These are phyloP conservation scores for Botrytis cinerea DNA, from an alignment of 2,329 filamentous ascomycete genomes.

Conservation along the genomic window DNA sequence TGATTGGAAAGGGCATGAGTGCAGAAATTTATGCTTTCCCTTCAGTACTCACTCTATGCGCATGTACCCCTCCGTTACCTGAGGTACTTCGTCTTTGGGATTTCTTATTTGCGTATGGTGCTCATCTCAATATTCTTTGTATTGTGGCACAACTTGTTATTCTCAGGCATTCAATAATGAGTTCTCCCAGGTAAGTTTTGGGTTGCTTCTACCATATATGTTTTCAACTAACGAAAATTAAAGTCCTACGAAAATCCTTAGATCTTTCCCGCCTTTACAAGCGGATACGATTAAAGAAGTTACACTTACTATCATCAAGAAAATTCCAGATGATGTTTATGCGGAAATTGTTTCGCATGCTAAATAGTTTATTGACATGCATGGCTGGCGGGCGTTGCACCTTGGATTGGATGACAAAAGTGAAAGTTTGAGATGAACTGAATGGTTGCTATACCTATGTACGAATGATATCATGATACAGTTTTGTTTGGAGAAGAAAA, in stretches of 20 bases:
- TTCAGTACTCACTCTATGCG: conserved; percentile 89
- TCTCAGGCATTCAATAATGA: conserved; percentile 80
- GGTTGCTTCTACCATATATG: conserved; percentile 8
- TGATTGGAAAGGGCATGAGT: conserved; percentile 82
- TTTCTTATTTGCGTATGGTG: conserved; percentile 93
- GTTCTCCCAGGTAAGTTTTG: conserved; percentile 71
- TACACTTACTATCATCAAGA: conserved; percentile 82
- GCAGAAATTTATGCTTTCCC: conserved; percentile 97
- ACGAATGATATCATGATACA: conserved; percentile 10
- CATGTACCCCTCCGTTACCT: conserved; percentile 90
- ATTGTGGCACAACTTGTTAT: conserved; percentile 94
- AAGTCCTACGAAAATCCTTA: conserved; percentile 90
- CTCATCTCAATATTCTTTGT: conserved; percentile 92
- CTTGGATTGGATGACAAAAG: neutral
- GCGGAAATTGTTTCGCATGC: conserved; percentile 87
- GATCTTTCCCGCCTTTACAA: conserved; percentile 81
- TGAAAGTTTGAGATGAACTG: neutral
- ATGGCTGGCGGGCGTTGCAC: neutral
- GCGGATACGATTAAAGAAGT: conserved; percentile 82
- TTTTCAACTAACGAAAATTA: conserved; percentile 20
- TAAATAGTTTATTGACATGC: conserved; percentile 49
- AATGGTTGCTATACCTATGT: neutral
- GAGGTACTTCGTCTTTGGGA: conserved; percentile 96
- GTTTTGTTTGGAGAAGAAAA: conserved; percentile 1
- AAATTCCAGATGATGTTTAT: conserved; percentile 89